phyloP scores from a whole-genome alignment of 2,329 filamentous ascomycete species.

The Phaeophleospora eucalypticola region DNA sequence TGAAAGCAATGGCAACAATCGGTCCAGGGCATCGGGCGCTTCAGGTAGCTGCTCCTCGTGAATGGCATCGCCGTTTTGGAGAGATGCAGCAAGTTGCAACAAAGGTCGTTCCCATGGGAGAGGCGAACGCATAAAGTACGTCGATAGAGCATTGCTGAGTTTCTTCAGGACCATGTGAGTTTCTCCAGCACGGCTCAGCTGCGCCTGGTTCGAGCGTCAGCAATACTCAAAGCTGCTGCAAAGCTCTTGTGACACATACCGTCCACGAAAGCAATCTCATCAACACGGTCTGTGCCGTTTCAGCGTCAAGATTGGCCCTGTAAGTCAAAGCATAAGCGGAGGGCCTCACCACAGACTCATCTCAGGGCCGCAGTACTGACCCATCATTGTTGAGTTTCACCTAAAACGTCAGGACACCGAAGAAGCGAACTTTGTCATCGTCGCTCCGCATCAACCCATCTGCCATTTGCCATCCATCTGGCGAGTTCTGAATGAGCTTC shows the following conservation, averaged over 20 bases:
- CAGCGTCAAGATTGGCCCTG: slow-evolving; percentile 48
- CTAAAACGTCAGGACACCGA: slow-evolving; percentile 86
- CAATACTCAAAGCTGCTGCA: background rate
- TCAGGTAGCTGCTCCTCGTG: slow-evolving; percentile 34
- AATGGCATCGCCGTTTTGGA: slow-evolving; percentile 24
- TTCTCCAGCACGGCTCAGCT: slow-evolving; percentile 49
- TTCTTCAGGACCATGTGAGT: slow-evolving; percentile 65
- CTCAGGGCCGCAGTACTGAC: slow-evolving; percentile 31
- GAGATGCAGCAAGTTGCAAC: slow-evolving; percentile 25
- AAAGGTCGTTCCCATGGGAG: slow-evolving; percentile 63
- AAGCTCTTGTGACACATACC: slow-evolving; percentile 30
- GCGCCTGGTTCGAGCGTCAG: slow-evolving; percentile 16
- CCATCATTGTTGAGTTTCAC: slow-evolving; percentile 73
- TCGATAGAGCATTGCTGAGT: slow-evolving; percentile 70
- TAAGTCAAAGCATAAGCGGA: slow-evolving; percentile 16
- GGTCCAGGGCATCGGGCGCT: slow-evolving; percentile 40
- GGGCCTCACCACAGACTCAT: slow-evolving; percentile 26
- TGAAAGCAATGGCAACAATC: slow-evolving; percentile 46
- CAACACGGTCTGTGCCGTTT: slow-evolving; percentile 57
- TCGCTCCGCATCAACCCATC: slow-evolving; percentile 66
- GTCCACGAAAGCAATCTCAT: slow-evolving; percentile 61
- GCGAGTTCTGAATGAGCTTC: slow-evolving; percentile 71
- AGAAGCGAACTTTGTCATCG: slow-evolving; percentile 79
- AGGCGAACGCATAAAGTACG: slow-evolving; percentile 70
- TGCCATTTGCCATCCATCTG: slow-evolving; percentile 80